These are phyloP conservation scores for Ophiostoma populinum DNA, from an alignment of 2,329 filamentous ascomycete species.

Conservation along the genomic window DNA sequence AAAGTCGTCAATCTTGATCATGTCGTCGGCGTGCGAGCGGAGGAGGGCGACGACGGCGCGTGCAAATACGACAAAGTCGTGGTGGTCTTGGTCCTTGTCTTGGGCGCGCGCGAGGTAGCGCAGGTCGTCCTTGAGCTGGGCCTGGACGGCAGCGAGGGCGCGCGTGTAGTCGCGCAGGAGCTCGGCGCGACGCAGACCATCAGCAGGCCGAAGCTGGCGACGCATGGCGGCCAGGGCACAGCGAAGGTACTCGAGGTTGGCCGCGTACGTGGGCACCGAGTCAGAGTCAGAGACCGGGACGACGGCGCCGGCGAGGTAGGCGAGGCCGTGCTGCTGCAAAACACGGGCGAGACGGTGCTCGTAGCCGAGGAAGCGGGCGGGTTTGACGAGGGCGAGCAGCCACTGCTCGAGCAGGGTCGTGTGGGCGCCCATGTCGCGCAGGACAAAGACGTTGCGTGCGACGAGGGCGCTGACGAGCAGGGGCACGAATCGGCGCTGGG, in stretches of 20 bases:
- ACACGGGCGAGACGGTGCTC: conserved; percentile 32
- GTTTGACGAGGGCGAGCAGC: conserved; percentile 33
- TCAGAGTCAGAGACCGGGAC: conserved; percentile 18
- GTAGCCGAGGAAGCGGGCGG: conserved; percentile 26
- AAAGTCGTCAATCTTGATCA: conserved; percentile 36
- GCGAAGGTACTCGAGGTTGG: conserved; percentile 31
- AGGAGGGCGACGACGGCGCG: conserved; percentile 35
- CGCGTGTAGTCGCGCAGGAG: conserved; percentile 25
- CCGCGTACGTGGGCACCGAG: conserved; percentile 26
- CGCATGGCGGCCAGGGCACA: conserved; percentile 34
- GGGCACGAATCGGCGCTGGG: conserved; percentile 27
- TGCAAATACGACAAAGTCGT: conserved; percentile 31
- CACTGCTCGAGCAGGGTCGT: conserved; percentile 34
- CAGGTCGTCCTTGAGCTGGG: conserved; percentile 35
- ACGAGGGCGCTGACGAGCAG: conserved; percentile 35
- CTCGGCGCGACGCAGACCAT: conserved; percentile 19
- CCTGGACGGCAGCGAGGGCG: conserved; percentile 30
- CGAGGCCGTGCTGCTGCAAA: conserved; percentile 23
- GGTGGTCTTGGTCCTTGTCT: conserved; percentile 20
- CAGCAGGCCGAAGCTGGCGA: conserved; percentile 23
- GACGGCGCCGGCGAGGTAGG: conserved; percentile 25
- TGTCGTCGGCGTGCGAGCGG: conserved; percentile 33
- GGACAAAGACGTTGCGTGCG: conserved; percentile 27
- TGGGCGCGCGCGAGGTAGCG: conserved; percentile 15
- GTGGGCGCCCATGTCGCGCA: conserved; percentile 24